Base-by-base conservation (phyloP, 2,329 filamentous ascomycete genomes). In the Ophiostoma pallidulum region DNA sequence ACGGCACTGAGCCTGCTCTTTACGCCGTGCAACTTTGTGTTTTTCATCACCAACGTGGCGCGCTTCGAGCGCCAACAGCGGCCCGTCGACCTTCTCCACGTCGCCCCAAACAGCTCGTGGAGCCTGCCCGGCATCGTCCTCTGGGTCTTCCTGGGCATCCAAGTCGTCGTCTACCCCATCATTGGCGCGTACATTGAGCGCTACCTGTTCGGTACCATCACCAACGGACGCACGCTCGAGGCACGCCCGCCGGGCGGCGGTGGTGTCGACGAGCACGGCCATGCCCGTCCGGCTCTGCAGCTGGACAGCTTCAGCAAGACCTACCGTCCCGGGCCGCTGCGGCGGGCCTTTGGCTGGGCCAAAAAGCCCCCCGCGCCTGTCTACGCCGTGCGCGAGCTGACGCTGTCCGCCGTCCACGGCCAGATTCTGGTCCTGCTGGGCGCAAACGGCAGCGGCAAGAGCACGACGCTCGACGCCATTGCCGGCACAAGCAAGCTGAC, bases 371-470 rank as follows among this genome's bases (percentile, higher is more conserved):
- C 72, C n/a, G 75, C 82, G 32, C 79, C 79, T 0, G 87, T 95
- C 1, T 64, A 82, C n/a, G 90, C 90, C 4, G 88, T 96, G 35
- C 74, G 88, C 50, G 71, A 80, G 35, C 68, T 96, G 32, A 83
- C 74, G 44, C 70, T 96, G 41, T 74, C 76, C 16, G 86, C 86
- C 3, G 73, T 77, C 4, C 78, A 80, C 53, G 90, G 90, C 1
- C 83, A 94, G 57, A 94, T 96, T 45, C 75, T 94, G 59, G 86
- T 90, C 2, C 70, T 96, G 0, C 74, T 96, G 0, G 90, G 90
- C 32, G 87, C 89, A 6, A 96, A 96, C 60, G 90, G 90, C 16
- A 88, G 82, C 56, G 90, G 90, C 31, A 96, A 96, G 63, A 89
- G 82, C 46, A 95, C 90, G 0, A 94, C 89, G 0, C 73, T 96